Evolutionary conservation across 495 filamentous ascomycete species (phyloP), one percentile per base, ranked within the genome.

Genomic region (Daldinia vernicosa): DNA sequence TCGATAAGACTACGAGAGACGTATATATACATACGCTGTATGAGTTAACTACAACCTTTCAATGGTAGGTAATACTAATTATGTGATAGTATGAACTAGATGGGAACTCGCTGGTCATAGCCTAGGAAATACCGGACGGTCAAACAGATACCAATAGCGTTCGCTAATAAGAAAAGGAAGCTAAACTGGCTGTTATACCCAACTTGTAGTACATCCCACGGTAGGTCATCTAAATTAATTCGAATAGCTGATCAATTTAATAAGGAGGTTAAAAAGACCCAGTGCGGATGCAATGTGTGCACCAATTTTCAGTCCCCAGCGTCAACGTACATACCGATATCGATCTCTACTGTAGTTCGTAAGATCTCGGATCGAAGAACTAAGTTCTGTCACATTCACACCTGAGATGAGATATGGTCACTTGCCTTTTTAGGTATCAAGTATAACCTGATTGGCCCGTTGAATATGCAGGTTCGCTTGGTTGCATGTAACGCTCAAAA

Each of bases 341-440:
- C 24, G 50, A 53, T 53, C 50, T 53, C 26, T 30, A 24, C 27
- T 53, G 50, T 30, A 57, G 37, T 26, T 33, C 6, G 15, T 43
- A 27, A 52, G 17, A 58, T 50, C 24, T 56, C 43, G 11, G 40
- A 43, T 69, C 58, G 53, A 40, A 47, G 45, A 65, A 30, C 45
- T 9, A 27, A 56, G 12, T 37, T 57, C 40, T 22, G 33, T 57
- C 59, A 61, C 24, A 45, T 56, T 28, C 28, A 6, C 50, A 54
- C 47, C 33, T 47, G 53, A 27, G 32, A 14, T 15, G 28, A 57
- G 51, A 63, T 60, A 52, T 57, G 43, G 27, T 39, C 30, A 69
- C 70, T 72, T 72, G 55, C 70, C 70, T 24, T 66, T 72, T 72
- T 69, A 32, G 70, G 70, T 24, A 40, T 64, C 45, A 52, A n/a